These are phyloP conservation scores for Hypoxylon lienhwacheense DNA, from an alignment of 495 filamentous ascomycete species.

Conservation along the genomic window DNA sequence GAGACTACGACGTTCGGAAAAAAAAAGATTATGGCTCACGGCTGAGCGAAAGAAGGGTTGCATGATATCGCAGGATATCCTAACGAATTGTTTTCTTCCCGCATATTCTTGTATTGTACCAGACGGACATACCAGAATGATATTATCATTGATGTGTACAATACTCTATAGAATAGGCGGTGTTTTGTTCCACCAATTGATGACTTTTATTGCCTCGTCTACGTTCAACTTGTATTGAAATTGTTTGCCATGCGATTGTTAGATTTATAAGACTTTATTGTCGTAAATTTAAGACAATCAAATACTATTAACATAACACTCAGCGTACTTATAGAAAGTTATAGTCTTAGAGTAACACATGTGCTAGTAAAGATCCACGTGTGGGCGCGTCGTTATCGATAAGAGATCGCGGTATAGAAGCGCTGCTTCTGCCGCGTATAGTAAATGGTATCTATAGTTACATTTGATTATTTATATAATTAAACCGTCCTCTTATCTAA, in stretches of 20 bases:
- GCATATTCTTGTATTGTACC: constrained; percentile 14
- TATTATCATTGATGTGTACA: constrained; percentile 14
- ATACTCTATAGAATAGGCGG: neutral
- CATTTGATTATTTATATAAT: too few relatives aligned
- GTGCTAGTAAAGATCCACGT: constrained; percentile 17
- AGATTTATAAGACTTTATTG: too few relatives aligned
- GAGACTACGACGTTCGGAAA: constrained; percentile 22
- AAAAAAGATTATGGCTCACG: neutral
- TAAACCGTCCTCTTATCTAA: too few relatives aligned
- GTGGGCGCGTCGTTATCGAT: constrained; percentile 34
- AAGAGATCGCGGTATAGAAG: constrained; percentile 21
- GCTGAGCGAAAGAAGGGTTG: constrained; percentile 16
- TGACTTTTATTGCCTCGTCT: constrained; percentile 4
- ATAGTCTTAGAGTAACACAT: too few relatives aligned
- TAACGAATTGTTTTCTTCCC: constrained; percentile 17
- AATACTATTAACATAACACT: too few relatives aligned
- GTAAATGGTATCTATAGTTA: neutral
- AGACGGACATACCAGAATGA: constrained; percentile 25
- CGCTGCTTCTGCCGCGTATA: constrained; percentile 30
- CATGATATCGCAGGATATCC: constrained; percentile 32
- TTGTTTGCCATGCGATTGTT: too few relatives aligned
- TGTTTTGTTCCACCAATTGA: constrained; percentile 3
- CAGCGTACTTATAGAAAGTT: too few relatives aligned
- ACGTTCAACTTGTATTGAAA: too few relatives aligned
- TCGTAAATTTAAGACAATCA: too few relatives aligned